These are phyloP conservation scores for Yamadazyma phyllophila DNA, from an alignment of 805 yeast genomes.

Conservation along the genomic window DNA sequence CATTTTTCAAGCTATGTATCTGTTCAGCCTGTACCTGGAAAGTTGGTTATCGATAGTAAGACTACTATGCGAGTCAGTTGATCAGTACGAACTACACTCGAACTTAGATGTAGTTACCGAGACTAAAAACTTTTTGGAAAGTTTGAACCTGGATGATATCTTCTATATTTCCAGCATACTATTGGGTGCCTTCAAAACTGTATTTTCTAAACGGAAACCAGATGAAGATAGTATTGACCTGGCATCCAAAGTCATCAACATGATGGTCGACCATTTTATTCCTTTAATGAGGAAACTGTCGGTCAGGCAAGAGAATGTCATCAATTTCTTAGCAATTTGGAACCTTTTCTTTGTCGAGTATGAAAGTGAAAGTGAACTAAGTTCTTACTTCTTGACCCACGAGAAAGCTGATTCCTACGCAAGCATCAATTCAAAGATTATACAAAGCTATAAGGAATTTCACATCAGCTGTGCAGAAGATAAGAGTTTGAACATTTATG, in stretches of 20 bases:
- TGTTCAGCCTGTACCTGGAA: conserved; percentile 26
- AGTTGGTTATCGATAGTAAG: conserved; percentile 39
- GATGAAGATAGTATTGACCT: conserved; percentile 3
- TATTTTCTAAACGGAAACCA: conserved; percentile 22
- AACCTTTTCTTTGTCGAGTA: conserved; percentile 3
- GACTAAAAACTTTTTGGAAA: background rate
- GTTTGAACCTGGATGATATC: background rate
- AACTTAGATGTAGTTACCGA: background rate
- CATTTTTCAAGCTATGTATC: conserved; percentile 33
- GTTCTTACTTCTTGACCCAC: conserved; percentile 4
- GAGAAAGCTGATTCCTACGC: conserved; percentile 2
- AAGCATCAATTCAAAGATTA: background rate
- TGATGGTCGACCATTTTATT: background rate
- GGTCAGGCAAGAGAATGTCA: background rate
- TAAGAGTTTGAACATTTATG: too few relatives aligned
- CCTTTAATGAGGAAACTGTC: conserved; percentile 9
- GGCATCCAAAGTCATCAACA: background rate
- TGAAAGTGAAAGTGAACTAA: background rate
- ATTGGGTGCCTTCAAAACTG: conserved; percentile 35
- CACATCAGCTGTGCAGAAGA: background rate
- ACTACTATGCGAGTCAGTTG: conserved; percentile 25
- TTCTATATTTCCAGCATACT: conserved; percentile 34
- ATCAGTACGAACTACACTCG: background rate
- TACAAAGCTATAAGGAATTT: background rate
- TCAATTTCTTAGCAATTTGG: conserved; percentile 11